These are phyloP conservation scores for Pythium aquatile DNA, from an alignment of 352 stramenopile genomes.

Conservation along the genomic window DNA sequence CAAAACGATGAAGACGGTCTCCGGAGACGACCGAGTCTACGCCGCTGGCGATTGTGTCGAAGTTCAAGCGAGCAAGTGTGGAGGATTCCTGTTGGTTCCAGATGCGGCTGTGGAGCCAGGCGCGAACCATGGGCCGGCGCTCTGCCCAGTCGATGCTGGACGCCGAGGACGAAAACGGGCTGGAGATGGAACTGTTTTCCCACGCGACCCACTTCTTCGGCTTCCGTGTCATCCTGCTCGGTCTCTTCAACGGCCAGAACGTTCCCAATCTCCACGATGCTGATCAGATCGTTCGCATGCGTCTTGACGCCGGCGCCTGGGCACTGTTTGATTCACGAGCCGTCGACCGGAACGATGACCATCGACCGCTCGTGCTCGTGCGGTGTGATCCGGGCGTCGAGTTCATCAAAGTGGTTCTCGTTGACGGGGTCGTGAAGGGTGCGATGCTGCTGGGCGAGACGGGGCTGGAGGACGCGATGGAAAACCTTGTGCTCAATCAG, in stretches of 20 bases:
- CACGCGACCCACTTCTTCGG: slow-evolving; percentile 41
- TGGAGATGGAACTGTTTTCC: slow-evolving; percentile 35
- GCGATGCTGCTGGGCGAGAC: slow-evolving; percentile 42
- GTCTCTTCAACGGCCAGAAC: slow-evolving; percentile 36
- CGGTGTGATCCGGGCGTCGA: slow-evolving; percentile 30
- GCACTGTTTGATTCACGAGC: background rate
- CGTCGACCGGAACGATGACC: background rate
- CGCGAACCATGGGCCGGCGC: slow-evolving; percentile 5
- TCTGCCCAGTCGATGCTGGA: slow-evolving; percentile 33
- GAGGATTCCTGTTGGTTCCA: slow-evolving; percentile 6
- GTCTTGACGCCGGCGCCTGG: background rate
- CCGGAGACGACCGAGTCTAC: background rate
- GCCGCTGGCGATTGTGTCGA: slow-evolving; percentile 12
- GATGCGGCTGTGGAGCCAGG: slow-evolving; percentile 17
- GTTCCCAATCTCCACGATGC: slow-evolving; percentile 6
- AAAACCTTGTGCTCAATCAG: slow-evolving; percentile 44
- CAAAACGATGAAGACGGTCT: background rate
- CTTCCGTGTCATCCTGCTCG: slow-evolving; percentile 31
- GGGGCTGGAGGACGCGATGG: slow-evolving; percentile 41
- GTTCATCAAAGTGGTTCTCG: slow-evolving; percentile 41
- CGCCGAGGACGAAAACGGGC: slow-evolving; percentile 28
- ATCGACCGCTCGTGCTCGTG: slow-evolving; percentile 31
- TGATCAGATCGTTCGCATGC: slow-evolving; percentile 7
- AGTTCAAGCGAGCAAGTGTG: background rate
- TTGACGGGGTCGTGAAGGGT: slow-evolving; percentile 27